A percentile compares a stretch with the other conserved stretches of the same genome.
Conservation (phyloP, 148 eudicot species). For the Cornus florida region DNA sequence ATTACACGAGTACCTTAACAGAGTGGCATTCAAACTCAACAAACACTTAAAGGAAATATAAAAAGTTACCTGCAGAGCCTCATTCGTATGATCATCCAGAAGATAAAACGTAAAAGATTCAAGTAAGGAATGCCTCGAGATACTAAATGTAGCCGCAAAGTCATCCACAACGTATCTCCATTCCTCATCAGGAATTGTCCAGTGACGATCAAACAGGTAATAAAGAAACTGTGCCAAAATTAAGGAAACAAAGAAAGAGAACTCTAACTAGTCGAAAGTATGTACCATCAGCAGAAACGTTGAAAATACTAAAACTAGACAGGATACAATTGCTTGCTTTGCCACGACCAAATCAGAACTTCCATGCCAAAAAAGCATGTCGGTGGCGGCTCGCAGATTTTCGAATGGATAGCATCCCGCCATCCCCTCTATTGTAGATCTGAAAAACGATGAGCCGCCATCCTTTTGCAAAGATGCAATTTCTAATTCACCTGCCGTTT, state of each 20-base stretch:
- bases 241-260: conserved; percentile 35
- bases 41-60: neutral
- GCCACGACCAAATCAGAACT: conserved; percentile 86
- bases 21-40: neutral
- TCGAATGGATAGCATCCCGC: conserved; percentile 86
- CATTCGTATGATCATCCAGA: conserved; percentile 78
- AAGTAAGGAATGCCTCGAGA: conserved; percentile 70
- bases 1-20: neutral
- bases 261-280: neutral
- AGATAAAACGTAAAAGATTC: conserved; percentile 91
- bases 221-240: conserved; percentile 66
- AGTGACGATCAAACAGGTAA: conserved; percentile 88
- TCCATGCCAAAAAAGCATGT: conserved; percentile 78
- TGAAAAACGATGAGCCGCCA: conserved; percentile 54
- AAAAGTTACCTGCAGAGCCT: conserved; percentile 74
- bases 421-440: conserved; percentile 66
- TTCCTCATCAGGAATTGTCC: conserved; percentile 65
- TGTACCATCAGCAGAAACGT: neutral
- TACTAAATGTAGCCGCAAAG: conserved; percentile 82
- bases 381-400: conserved; percentile 77
- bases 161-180: conserved; percentile 83
- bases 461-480: conserved; percentile 68
- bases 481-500: conserved; percentile 47
- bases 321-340: conserved; percentile 98
- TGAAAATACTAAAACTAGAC: conserved; percentile 5